Evolutionary conservation across 306 rosid genomes (phyloP), one percentile per base, ranked within the genome.

Genomic region (Ormosia emarginata): DNA sequence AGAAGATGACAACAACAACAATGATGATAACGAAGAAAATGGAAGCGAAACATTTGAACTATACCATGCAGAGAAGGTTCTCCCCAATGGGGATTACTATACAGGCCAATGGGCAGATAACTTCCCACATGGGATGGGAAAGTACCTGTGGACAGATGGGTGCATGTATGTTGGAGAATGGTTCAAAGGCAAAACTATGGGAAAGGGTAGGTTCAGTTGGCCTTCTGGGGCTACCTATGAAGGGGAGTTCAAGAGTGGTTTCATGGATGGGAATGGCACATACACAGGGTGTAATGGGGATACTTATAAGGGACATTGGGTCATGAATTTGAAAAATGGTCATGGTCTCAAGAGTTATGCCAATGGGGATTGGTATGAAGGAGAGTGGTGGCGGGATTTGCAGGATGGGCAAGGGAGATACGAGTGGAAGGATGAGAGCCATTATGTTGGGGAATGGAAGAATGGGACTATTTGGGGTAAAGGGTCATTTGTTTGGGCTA

Each of bases 211-310:
- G 84, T 95, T 95, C 76, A 95, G 90, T 43, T 95, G 98, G 98
- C 98, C 98, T 1, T 89, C 98, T 0, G 98, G 98, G 4, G 97
- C 98, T 0, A 90, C 95, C 0, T 95, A 95, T 70, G 98, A 95
- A 78, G 98, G 98, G 0, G 97, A 93, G n/a, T 95, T 95, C 83
- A 91, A 90, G 82, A 84, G 77, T 29, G 94, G 98, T 7, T 90
- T 83, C 39, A 95, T 95, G 98, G 95, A 93, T 70, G 98, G 98
- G 7, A 68, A 8, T 0, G 98, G 98, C 0, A 83, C 89, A 0
- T 93, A 95, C 11, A 93, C 89, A 4, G 90, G 91, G 0, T 67
- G 85, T 0, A 90, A 82, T 58, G 98, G 98, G 2, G 94, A 91
- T 1, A 95, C 93, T 2, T 95, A 89, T 24, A 91, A 84, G 47